Conservation (phyloP, 805 yeast species). For the Jamesozyma hellenica region DNA sequence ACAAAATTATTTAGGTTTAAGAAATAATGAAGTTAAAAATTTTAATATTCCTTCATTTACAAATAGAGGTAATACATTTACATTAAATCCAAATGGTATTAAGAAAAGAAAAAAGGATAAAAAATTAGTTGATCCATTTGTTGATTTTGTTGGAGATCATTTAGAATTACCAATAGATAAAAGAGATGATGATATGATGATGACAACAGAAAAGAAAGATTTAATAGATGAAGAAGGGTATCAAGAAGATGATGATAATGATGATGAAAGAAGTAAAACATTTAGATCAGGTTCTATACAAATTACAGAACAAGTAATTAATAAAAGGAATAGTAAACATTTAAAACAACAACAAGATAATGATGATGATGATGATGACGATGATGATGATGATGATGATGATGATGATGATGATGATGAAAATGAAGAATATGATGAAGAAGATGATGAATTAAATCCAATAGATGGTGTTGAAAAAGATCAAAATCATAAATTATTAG, state of each 20-base stretch:
- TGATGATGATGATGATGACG: too few species aligned
- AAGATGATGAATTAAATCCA: slow-evolving; percentile 1
- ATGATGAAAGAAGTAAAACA: slow-evolving; percentile 15
- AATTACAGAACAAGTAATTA: too few species aligned
- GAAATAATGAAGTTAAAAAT: not conserved
- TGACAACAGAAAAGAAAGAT: too few species aligned
- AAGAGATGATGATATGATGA: not conserved
- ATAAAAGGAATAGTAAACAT: not conserved
- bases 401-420: slow-evolving; percentile 7
- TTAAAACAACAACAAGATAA: not conserved
- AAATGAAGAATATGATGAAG: slow-evolving; percentile 1
- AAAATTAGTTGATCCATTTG: not conserved
- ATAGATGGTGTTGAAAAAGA: slow-evolving; percentile 4
- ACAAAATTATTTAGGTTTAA: slow-evolving; percentile 10
- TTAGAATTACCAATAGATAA: not conserved
- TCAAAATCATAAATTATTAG: slow-evolving; percentile 10
- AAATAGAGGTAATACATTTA: slow-evolving; percentile 13
- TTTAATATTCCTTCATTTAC: slow-evolving; percentile 2
- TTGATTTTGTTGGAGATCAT: not conserved
- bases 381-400: slow-evolving; percentile 10
- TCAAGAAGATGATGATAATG: slow-evolving; percentile 14
- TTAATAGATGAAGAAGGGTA: slow-evolving; percentile 12
- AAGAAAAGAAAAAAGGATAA: slow-evolving; percentile 18
- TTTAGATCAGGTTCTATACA: slow-evolving; percentile 2
- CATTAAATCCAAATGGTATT: slow-evolving; percentile 27